Percentiles rank a stretch among this genome's conserved stretches.
Conservation (phyloP, 2,329 filamentous ascomycete genomes). For the Ophiostoma triangulosporum region DNA sequence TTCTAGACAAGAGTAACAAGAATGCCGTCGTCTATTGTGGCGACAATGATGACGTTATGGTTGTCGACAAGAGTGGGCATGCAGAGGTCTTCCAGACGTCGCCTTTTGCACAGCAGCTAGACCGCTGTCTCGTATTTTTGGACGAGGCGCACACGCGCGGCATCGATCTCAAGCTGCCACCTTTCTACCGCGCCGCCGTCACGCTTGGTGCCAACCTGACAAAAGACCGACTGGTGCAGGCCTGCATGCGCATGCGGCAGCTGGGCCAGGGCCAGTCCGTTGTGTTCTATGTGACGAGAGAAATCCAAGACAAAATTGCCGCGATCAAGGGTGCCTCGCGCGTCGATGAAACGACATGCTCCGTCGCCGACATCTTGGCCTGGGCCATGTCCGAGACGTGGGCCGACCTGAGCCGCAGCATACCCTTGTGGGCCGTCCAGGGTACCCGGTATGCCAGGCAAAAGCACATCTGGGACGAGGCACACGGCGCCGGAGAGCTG, state of each 20-base stretch:
- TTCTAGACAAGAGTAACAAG: slow-evolving; percentile 8
- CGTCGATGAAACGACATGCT: slow-evolving; percentile 20
- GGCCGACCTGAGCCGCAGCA: slow-evolving; percentile 30
- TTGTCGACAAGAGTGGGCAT: slow-evolving; percentile 34
- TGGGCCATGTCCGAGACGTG: slow-evolving; percentile 49
- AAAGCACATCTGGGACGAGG: not conserved
- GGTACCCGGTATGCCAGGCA: slow-evolving; percentile 35
- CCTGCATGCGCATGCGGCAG: slow-evolving; percentile 59
- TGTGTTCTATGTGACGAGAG: slow-evolving; percentile 43
- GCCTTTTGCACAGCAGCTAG: slow-evolving; percentile 40
- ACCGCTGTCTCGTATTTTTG: slow-evolving; percentile 50
- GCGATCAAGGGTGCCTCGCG: slow-evolving; percentile 13
- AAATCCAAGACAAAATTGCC: slow-evolving; percentile 43
- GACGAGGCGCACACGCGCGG: slow-evolving; percentile 60
- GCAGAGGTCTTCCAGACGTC: slow-evolving; percentile 42
- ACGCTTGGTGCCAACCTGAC: slow-evolving; percentile 51
- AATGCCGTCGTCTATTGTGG: slow-evolving; percentile 45
- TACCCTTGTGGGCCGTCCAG: slow-evolving; percentile 48
- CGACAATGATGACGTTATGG: slow-evolving; percentile 37
- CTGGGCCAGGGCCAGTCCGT: slow-evolving; percentile 54
- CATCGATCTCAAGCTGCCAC: slow-evolving; percentile 51
- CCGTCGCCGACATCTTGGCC: slow-evolving; percentile 38
- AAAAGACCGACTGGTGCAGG: slow-evolving; percentile 58
- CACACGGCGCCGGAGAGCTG: slow-evolving; percentile 7
- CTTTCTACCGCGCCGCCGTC: slow-evolving; percentile 46